Evolutionary conservation across 805 yeast species (phyloP).

Genomic region (Hermanozyma aechmeae): DNA sequence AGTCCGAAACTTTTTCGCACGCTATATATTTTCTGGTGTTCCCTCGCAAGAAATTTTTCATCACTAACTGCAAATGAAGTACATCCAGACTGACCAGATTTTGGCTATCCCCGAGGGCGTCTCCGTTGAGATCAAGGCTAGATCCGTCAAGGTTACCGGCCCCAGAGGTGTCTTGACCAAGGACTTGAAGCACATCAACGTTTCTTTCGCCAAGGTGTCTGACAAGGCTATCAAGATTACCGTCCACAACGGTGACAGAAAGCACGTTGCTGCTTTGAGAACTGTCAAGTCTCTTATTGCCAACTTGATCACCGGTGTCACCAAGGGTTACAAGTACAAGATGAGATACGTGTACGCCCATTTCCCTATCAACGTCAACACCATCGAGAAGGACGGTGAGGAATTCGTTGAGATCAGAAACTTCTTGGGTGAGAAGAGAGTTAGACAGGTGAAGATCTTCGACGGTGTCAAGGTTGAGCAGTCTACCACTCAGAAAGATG

Average conservation of each 20-base stretch:
- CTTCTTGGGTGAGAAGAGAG: constrained; percentile 98
- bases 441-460: constrained; percentile 75
- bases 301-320: constrained; percentile 97
- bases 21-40: not conserved
- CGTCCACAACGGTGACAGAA: constrained; percentile 98
- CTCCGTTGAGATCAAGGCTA: constrained; percentile 82
- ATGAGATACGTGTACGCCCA: constrained; percentile 99
- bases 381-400: constrained; percentile 67
- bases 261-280: constrained; percentile 99
- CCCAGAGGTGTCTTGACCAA: constrained; percentile 95
- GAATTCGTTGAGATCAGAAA: constrained; percentile 92
- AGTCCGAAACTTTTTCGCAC: not conserved
- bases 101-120: constrained; percentile 90
- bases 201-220: constrained; percentile 76
- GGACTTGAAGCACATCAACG: constrained; percentile 90
- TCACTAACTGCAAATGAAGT: constrained; percentile 47
- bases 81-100: constrained; percentile 79
- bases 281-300: constrained; percentile 92
- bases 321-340: constrained; percentile 98
- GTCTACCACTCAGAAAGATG: constrained; percentile 87
- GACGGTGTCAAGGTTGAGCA: constrained; percentile 85
- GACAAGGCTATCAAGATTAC: constrained; percentile 73
- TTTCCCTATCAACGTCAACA: constrained; percentile 99
- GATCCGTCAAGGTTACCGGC: constrained; percentile 84
- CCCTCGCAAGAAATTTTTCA: not conserved